These are phyloP conservation scores for Heritiera fomes DNA, from an alignment of 345 rosid genomes.

Conservation along the genomic window DNA sequence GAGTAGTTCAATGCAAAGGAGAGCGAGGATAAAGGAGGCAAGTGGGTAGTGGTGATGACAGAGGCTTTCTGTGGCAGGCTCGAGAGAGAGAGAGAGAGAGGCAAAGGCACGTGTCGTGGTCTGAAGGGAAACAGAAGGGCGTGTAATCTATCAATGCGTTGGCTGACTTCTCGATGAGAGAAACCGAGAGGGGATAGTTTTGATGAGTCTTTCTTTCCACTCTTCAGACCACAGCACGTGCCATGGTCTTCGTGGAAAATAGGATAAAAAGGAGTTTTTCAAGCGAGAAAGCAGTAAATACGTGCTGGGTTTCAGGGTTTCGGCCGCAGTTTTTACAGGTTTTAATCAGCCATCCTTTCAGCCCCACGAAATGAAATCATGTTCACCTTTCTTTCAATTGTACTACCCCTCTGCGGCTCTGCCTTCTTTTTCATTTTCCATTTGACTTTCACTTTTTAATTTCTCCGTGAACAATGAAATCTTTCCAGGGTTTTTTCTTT, in stretches of 20 bases:
- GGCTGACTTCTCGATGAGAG: slow-evolving; percentile 42
- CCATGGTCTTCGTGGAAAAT: neutral
- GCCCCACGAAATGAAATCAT: slow-evolving; percentile 5
- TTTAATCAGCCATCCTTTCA: neutral
- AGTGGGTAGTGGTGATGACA: slow-evolving; percentile 11
- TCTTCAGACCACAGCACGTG: slow-evolving; percentile 16
- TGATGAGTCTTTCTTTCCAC: neutral
- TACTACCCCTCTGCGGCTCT: neutral
- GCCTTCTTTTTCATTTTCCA: neutral
- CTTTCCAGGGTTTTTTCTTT: neutral
- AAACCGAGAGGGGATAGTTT: neutral
- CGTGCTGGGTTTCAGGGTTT: neutral
- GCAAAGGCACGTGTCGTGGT: slow-evolving; percentile 54
- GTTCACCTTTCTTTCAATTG: neutral
- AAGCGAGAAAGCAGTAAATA: neutral
- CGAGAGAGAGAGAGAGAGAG: slow-evolving; percentile 35
- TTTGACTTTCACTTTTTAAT: neutral
- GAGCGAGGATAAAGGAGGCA: neutral
- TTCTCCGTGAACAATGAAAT: neutral
- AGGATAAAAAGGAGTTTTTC: neutral
- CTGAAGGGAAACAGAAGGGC: neutral
- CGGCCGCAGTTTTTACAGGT: neutral
- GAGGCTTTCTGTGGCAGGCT: slow-evolving; percentile 32
- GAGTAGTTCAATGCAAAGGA: slow-evolving; percentile 29
- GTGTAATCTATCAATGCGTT: slow-evolving; percentile 29